Percentiles rank a stretch among this genome's conserved stretches.
Evolutionary conservation across 768 basidiomycete genomes (phyloP).

Genomic region (Lyophyllum shimeji): DNA sequence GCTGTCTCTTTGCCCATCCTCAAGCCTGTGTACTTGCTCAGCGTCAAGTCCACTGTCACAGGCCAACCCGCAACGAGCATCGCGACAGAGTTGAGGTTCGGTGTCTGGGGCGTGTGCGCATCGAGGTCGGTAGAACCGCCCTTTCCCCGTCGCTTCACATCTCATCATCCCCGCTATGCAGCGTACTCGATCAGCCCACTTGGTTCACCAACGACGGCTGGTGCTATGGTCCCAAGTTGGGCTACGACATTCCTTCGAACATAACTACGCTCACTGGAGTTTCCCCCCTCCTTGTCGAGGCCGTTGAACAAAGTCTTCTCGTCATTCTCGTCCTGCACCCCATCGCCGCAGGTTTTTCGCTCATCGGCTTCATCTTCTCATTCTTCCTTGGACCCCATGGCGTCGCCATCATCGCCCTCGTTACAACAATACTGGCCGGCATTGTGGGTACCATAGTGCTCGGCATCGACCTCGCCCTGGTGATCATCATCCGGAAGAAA

Average conservation of each 20-base stretch:
- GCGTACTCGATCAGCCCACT: slow-evolving; percentile 33
- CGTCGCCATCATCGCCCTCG: slow-evolving; percentile 56
- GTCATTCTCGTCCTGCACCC: slow-evolving; percentile 69
- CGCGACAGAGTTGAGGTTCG: slow-evolving; percentile 66
- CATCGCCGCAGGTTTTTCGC: slow-evolving; percentile 57
- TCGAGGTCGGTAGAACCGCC: slow-evolving; percentile 26
- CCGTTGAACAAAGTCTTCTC: slow-evolving; percentile 49
- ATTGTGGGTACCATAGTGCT: slow-evolving; percentile 56
- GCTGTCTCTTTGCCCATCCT: slow-evolving; percentile 76
- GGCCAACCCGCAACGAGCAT: slow-evolving; percentile 43
- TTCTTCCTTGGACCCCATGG: slow-evolving; percentile 59
- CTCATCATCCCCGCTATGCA: slow-evolving; percentile 11
- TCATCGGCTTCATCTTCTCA: slow-evolving; percentile 50
- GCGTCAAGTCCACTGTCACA: slow-evolving; percentile 35
- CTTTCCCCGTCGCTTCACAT: not conserved
- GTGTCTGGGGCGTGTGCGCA: slow-evolving; percentile 84
- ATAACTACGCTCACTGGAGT: slow-evolving; percentile 44
- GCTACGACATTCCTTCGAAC: slow-evolving; percentile 60
- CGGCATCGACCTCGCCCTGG: slow-evolving; percentile 62
- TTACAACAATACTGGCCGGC: slow-evolving; percentile 56
- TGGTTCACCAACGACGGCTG: slow-evolving; percentile 37
- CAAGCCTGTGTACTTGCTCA: slow-evolving; percentile 63
- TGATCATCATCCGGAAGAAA: slow-evolving; percentile 47
- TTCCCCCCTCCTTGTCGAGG: slow-evolving; percentile 39
- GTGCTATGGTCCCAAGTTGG: slow-evolving; percentile 66